Base-by-base conservation (phyloP, 139 green algal genomes). In the Micractinium conductrix region DNA sequence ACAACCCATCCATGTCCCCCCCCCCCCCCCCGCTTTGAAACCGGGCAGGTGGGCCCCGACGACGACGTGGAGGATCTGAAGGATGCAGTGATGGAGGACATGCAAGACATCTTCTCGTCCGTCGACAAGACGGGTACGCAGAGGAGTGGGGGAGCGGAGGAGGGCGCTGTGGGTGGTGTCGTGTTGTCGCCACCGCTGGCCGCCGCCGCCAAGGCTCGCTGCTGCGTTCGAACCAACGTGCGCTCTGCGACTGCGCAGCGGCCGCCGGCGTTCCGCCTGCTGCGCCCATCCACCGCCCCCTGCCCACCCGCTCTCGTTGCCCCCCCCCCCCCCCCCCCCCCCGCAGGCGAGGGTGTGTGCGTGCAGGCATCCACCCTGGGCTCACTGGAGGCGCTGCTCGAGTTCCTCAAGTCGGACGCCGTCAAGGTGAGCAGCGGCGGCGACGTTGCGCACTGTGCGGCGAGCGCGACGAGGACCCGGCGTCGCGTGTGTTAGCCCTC, bases 341-440 rank as follows among this genome's bases (percentile, higher is more conserved):
- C 72, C 30, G 80, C 88, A 92, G 89, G 90, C 65, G 94, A 99
- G 89, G 97, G 97, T 45, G 97, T 99, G 70, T 98, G 93, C 86
- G 97, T 99, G 76, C 96, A 99, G 90, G 97, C 97, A 30, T 96
- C 90, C 79, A 99, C 97, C 22, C 94, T 99, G 83, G 97, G 97
- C n/a, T 98, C 96, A 2, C 93, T 99, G 44, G 97, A 99, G 92
- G 97, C 97, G 40, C 92, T 99, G 78, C 90, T 99, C 43, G 91
- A 97, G 53, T 99, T 99, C 92, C 91, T 99, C 75, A 93, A 91
- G 65, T 95, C 91, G 0, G 74, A 85, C 21, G 95, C 93, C 0
- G 95, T 97, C 84, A 90, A 4, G 76, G 76, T 82, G 76, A 42
- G 44, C 3, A 2, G 28, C 33, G n/a, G n/a, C n/a, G n/a, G n/a